Conservation (phyloP, 768 basidiomycete species). For the Tulasnella sp. region DNA sequence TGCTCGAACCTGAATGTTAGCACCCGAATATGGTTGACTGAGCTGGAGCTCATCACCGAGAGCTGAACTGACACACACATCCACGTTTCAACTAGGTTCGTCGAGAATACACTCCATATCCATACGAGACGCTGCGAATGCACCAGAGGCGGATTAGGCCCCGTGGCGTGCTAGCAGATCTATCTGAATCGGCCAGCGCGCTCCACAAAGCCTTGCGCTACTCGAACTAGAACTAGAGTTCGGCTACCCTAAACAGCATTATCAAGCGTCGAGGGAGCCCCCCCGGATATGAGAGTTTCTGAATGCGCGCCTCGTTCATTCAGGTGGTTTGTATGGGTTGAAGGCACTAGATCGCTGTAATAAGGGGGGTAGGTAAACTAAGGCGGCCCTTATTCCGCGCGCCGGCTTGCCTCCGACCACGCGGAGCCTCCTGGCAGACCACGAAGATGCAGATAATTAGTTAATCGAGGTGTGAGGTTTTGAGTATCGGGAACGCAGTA, state of each 20-base stretch:
- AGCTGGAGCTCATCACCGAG: neutral
- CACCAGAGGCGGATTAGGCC: neutral
- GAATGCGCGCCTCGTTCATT: neutral
- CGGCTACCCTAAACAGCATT: neutral
- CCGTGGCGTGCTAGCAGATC: neutral
- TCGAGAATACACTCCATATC: neutral
- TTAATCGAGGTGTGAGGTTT: too few species aligned
- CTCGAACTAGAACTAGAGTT: neutral
- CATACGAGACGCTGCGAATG: neutral
- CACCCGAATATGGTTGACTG: neutral
- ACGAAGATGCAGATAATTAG: too few species aligned
- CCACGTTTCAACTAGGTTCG: neutral
- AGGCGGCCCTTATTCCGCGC: too few species aligned
- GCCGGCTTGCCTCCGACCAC: too few species aligned
- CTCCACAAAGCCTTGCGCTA: neutral
- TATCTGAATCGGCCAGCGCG: neutral
- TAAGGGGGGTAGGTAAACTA: too few species aligned
- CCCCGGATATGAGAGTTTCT: neutral
- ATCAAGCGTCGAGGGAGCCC: neutral
- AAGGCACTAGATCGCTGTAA: too few species aligned
- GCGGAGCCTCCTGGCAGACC: too few species aligned
- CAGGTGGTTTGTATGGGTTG: too few species aligned
- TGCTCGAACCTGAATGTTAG: neutral
- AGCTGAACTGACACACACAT: too few species aligned
- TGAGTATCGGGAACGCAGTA: too few species aligned